phyloP scores from a whole-genome alignment of 2,329 filamentous ascomycete genomes.

The Mollisia scopiformis region DNA sequence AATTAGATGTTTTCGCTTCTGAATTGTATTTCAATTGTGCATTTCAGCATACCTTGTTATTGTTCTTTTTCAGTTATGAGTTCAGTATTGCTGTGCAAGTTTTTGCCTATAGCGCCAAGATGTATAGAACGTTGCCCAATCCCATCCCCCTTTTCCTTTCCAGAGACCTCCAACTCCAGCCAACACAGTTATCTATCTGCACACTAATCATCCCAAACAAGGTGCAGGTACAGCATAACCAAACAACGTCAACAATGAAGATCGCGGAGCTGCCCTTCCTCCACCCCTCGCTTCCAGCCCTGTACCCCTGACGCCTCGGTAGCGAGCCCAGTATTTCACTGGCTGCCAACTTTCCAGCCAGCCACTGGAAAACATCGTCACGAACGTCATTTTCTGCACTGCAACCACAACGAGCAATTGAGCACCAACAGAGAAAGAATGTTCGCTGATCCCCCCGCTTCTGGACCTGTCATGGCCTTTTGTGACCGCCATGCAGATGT shows the following conservation, averaged over 20 bases:
- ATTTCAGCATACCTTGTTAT: too few relatives aligned
- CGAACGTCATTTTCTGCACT: conserved; percentile 11
- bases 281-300: neutral
- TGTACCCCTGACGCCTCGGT: neutral
- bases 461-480: conserved; percentile 2
- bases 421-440: neutral
- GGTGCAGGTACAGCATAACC: neutral
- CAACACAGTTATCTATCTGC: too few relatives aligned
- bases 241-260: neutral
- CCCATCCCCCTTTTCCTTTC: too few relatives aligned
- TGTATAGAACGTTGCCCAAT: too few relatives aligned
- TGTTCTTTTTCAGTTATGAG: too few relatives aligned
- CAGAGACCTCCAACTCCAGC: too few relatives aligned
- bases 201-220: too few relatives aligned
- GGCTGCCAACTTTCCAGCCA: conserved; percentile 16
- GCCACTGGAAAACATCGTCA: neutral
- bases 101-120: too few relatives aligned
- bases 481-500: neutral
- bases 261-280: neutral
- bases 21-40: too few relatives aligned
- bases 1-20: too few relatives aligned
- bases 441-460: conserved; percentile 5
- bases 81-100: too few relatives aligned
- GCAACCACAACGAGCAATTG: neutral
- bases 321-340: conserved; percentile 1